Evolutionary conservation across 108 stramenopile species (phyloP).

Genomic region (Ochromonas danica): DNA sequence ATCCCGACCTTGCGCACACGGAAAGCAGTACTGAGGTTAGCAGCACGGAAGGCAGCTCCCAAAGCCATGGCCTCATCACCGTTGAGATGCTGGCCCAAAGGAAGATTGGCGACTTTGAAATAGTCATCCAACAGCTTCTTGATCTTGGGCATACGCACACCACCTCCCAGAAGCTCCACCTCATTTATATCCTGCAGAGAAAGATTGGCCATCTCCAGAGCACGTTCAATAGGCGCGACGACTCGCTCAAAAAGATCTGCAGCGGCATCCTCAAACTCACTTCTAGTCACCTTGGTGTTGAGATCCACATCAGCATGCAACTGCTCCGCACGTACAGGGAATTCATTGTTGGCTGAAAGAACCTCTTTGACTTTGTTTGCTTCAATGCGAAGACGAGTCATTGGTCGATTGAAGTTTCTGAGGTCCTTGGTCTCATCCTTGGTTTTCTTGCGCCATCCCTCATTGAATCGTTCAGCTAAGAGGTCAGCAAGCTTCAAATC

Average conservation of each 20-base stretch:
- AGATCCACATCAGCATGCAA: conserved; percentile 79
- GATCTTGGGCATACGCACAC: conserved; percentile 91
- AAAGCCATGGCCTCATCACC: conserved; percentile 97
- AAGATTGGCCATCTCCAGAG: conserved; percentile 65
- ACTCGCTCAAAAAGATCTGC: conserved; percentile 76
- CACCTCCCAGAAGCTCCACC: conserved; percentile 97
- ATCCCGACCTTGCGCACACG: conserved; percentile 93
- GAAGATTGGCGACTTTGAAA: neutral
- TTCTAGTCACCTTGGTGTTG: conserved; percentile 70
- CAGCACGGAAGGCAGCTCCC: conserved; percentile 96
- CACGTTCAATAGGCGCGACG: conserved; percentile 68
- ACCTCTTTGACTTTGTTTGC: conserved; percentile 97
- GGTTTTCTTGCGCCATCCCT: conserved; percentile 64
- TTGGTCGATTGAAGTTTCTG: conserved; percentile 72
- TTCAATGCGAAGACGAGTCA: conserved; percentile 89
- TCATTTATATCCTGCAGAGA: conserved; percentile 81
- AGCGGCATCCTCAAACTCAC: conserved; percentile 80
- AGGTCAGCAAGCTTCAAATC: conserved; percentile 83
- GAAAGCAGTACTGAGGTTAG: conserved; percentile 93
- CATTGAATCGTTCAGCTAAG: conserved; percentile 90
- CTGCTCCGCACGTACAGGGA: conserved; percentile 88
- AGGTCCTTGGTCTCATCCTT: conserved; percentile 70
- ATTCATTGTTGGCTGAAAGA: conserved; percentile 87
- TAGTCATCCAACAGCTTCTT: conserved; percentile 20
- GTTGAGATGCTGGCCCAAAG: conserved; percentile 95